Evolutionary conservation across 2,329 filamentous ascomycete species (phyloP), one percentile per base, ranked within the genome.

Genomic region (Rutstroemia sp.): DNA sequence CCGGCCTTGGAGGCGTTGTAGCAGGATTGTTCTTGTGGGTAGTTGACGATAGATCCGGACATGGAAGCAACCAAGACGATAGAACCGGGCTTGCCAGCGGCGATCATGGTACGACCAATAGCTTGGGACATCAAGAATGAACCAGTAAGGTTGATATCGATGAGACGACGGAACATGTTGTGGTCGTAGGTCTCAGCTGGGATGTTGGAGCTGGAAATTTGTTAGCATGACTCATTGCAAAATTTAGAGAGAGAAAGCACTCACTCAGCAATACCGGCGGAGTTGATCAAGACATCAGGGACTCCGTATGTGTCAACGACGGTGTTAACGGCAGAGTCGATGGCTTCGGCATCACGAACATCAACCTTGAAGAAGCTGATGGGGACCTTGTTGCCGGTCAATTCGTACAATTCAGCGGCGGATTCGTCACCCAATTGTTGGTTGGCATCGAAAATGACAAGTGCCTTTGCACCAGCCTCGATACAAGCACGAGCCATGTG

Each of bases 1-100:
- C 84, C 88, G 16, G 88, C 87, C 80, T 92, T 92, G 73, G 86
- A 89, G 30, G 87, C 87, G 68, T 92, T 92, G 81, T 92, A 92
- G 73, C 85, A 88, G 48, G 78, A 83, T 75, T 92, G 88, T 75
- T 90, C 86, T 74, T 92, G 88, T 6, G 88, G 88, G 76, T 85
- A 91, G 81, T 92, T 92, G 78, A 91, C 88, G 62, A 92, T 83
- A 74, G 83, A 82, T 63, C 88, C 89, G 50, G 86, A 89, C 88
- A 92, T 91, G 67, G 85, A 89, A 34, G 86, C 87, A 53, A 91
- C 82, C 60, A 90, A 81, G 67, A 92, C 78, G 68, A 92, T 87
- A 67, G 81, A 86, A 44, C 88, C 88, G 12, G 84, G 82, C 73
- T 84, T 84, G 67, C 80, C 78, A 56, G 82, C 80, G n/a, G 78